Evolutionary conservation across 2,329 filamentous ascomycete species (phyloP).

Genomic region (Calonectria ilicicola): DNA sequence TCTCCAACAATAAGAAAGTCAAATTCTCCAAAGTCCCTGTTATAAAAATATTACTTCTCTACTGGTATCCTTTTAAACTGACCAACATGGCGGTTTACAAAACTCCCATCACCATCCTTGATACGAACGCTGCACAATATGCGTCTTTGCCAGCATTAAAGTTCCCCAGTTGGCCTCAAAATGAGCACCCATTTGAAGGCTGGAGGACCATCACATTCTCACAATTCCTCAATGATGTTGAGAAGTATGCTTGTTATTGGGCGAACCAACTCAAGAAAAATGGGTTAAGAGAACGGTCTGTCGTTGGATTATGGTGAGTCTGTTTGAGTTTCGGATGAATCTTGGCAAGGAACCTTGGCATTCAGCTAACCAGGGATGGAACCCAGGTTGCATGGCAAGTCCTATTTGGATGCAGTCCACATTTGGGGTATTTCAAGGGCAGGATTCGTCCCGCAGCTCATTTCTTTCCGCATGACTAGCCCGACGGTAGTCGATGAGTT

Average conservation of each 20-base stretch:
- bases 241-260: slow-evolving; percentile 29
- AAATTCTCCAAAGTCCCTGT: background rate
- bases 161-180: background rate
- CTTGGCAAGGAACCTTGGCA: background rate
- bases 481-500: slow-evolving; percentile 33
- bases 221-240: slow-evolving; percentile 23
- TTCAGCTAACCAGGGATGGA: background rate
- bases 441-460: slow-evolving; percentile 34
- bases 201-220: slow-evolving; percentile 28
- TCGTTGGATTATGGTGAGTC: slow-evolving; percentile 36
- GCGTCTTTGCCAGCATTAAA: slow-evolving; percentile 27
- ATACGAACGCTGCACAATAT: background rate
- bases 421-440: slow-evolving; percentile 35
- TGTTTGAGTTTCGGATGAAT: accelerated
- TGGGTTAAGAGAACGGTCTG: slow-evolving; percentile 5
- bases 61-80: background rate
- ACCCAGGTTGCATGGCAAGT: slow-evolving; percentile 30
- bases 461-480: slow-evolving; percentile 32
- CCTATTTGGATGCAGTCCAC: slow-evolving; percentile 28
- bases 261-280: background rate
- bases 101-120: background rate
- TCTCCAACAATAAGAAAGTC: background rate
- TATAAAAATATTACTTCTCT: no score
- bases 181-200: background rate
- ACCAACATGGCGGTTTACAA: background rate